Evolutionary conservation across 441 rosid species (phyloP).

Genomic region (Euphorbia celastroides): DNA sequence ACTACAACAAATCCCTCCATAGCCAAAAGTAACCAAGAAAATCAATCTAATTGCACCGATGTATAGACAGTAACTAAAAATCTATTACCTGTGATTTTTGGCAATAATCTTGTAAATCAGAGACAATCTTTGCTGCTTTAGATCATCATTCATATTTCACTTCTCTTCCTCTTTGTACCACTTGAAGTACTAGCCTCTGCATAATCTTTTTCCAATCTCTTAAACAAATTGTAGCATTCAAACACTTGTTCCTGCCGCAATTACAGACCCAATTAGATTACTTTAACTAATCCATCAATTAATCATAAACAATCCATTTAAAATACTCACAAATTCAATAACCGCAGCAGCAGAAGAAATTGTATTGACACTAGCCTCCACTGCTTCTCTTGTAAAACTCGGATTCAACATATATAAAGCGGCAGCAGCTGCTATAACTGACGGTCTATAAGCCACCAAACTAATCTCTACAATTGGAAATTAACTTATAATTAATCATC

Average conservation of each 20-base stretch:
- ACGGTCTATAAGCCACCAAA: conserved; percentile 41
- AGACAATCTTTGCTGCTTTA: conserved; percentile 12
- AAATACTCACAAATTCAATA: conserved; percentile 47
- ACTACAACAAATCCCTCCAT: conserved; percentile 38
- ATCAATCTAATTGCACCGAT: conserved; percentile 3
- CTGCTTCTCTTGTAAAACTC: conserved; percentile 28
- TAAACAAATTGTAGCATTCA: conserved; percentile 43
- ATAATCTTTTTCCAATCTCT: conserved; percentile 25
- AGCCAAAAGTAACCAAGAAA: conserved; percentile 17
- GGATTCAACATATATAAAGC: conserved; percentile 34
- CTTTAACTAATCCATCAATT: neutral
- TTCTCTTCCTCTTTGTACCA: conserved; percentile 38
- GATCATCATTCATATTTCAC: conserved; percentile 22
- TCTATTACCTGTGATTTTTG: conserved; percentile 15
- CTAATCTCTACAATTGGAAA: conserved; percentile 31
- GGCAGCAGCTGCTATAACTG: conserved; percentile 55
- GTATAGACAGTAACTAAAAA: conserved; percentile 12
- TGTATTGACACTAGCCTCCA: conserved; percentile 35
- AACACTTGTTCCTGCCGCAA: conserved; percentile 46
- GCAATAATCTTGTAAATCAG: conserved; percentile 4
- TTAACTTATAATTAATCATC: neutral
- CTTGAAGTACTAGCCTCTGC: conserved; percentile 24
- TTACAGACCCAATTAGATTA: neutral
- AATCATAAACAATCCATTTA: neutral
- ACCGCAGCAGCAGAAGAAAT: conserved; percentile 25